phyloP scores from a whole-genome alignment of 768 basidiomycete genomes.

The Pisolithus marmoratus region DNA sequence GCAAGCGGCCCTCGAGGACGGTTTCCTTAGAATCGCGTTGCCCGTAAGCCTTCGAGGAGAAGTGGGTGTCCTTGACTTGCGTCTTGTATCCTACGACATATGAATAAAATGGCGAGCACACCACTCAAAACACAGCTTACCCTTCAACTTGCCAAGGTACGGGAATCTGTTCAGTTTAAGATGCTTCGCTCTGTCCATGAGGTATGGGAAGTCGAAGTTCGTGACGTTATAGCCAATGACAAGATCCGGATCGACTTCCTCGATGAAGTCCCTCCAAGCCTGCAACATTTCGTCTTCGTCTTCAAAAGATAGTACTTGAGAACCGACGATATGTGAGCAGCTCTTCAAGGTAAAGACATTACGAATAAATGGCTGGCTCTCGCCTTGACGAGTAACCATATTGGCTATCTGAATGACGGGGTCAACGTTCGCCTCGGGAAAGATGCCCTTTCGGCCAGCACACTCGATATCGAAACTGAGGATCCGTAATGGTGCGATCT shows the following conservation, averaged over 20 bases:
- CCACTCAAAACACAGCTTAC: slow-evolving; percentile 35
- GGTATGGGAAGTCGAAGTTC: slow-evolving; percentile 94
- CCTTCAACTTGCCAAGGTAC: slow-evolving; percentile 67
- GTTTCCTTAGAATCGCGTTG: slow-evolving; percentile 96
- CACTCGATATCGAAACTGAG: slow-evolving; percentile 99
- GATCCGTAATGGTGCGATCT: slow-evolving; percentile 87
- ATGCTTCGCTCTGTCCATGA: slow-evolving; percentile 86
- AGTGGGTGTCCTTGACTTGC: slow-evolving; percentile 89
- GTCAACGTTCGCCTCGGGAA: slow-evolving; percentile 85
- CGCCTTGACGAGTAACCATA: slow-evolving; percentile 98
- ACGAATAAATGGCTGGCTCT: slow-evolving; percentile 87
- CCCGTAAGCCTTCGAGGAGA: slow-evolving; percentile 96
- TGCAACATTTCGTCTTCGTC: slow-evolving; percentile 71
- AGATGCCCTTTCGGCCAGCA: slow-evolving; percentile 95
- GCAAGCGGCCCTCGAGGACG: slow-evolving; percentile 82
- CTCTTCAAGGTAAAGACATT: slow-evolving; percentile 95
- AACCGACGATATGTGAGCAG: slow-evolving; percentile 95
- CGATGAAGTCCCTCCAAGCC: slow-evolving; percentile 87
- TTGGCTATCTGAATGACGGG: slow-evolving; percentile 99
- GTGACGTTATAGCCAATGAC: slow-evolving; percentile 95
- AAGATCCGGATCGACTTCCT: slow-evolving; percentile 89
- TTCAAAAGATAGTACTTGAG: slow-evolving; percentile 82
- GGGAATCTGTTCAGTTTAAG: slow-evolving; percentile 67
- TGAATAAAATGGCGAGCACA: neutral
- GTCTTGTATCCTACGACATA: slow-evolving; percentile 56